phyloP scores from a whole-genome alignment of 2,329 filamentous ascomycete genomes.

The Cadophora malorum region DNA sequence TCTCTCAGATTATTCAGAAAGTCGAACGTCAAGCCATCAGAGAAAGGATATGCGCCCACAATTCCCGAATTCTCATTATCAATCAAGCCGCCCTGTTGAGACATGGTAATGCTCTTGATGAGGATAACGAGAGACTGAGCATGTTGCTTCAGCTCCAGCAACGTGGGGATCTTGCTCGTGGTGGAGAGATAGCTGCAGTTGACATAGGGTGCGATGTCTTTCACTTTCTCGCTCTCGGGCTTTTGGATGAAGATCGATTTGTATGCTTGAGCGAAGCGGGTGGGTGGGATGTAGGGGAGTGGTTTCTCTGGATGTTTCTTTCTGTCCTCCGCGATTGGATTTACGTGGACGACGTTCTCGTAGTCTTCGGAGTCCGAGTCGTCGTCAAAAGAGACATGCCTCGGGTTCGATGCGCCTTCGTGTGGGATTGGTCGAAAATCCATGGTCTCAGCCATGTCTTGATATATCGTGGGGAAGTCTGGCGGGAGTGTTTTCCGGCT shows the following conservation, averaged over 20 bases:
- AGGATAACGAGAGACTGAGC: slow-evolving; percentile 62
- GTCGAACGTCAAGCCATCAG: slow-evolving; percentile 59
- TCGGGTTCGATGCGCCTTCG: neutral
- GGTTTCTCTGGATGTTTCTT: neutral
- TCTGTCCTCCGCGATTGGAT: neutral
- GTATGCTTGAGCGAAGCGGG: slow-evolving; percentile 30
- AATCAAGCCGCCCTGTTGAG: slow-evolving; percentile 41
- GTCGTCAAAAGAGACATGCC: neutral
- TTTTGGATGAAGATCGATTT: slow-evolving; percentile 28
- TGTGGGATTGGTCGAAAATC: neutral
- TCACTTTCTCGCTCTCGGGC: slow-evolving; percentile 3
- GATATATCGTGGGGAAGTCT: neutral
- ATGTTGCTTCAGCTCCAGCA: slow-evolving; percentile 65
- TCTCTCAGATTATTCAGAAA: slow-evolving; percentile 59
- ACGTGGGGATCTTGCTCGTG: slow-evolving; percentile 56
- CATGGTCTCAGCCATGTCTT: neutral
- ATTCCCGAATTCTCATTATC: slow-evolving; percentile 33
- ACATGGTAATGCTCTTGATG: slow-evolving; percentile 56
- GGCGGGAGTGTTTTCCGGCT: neutral
- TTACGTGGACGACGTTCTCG: neutral
- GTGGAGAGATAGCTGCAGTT: slow-evolving; percentile 66
- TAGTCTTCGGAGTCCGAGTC: neutral
- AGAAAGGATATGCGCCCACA: slow-evolving; percentile 42
- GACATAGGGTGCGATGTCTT: slow-evolving; percentile 48
- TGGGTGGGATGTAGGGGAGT: slow-evolving; percentile 9